Base-by-base conservation (phyloP, 805 yeast species). In the Phaffomyces opuntiae region DNA sequence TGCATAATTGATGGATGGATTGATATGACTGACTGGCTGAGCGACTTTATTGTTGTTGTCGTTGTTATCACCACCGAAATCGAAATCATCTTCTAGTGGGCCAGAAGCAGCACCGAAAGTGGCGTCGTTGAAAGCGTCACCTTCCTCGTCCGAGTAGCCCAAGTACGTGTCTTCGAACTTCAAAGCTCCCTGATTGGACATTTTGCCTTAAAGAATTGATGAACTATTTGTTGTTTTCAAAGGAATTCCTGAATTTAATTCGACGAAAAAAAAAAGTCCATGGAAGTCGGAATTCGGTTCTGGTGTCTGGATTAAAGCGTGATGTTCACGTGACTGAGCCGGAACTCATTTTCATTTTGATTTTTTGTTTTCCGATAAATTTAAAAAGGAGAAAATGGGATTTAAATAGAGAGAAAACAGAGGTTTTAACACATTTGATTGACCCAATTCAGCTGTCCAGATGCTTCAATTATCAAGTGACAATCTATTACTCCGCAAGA, bases 161-260 rank as follows among this genome's bases (percentile, higher is more conserved):
- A 80, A 86, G 63, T 85, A 86, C 17, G 91, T 81, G 32, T 88
- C 95, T 56, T 88, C 95, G 60, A 87, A 88, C 60, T 86, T 89
- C 61, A 78, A 72, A 9, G 76, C 68, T 55, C 40, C 46, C 29
- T 45, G 45, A 32, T 39, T 39, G 8, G 48, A 41, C 48, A 45
- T 45, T 38, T 13, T 13, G 13, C 8, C 36, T 16, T 26, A 13
- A 27, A 16, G 31, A 12, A 7, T 34, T 26, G 26, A 24, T 35
- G 33, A 7, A 33, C 19, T 25, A n/a, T 11, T 40, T 25, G 36
- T 32, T 33, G 42, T 34, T 21, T 19, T 32, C 21, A 26, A 9
- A 12, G 24, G 24, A 21, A 5, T 21, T 21, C 24, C 24, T 21
- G 7, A 25, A 24, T 16, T 35, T 38, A 9, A 9, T 17, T 29